These are phyloP conservation scores for Orbilia javanica DNA, from an alignment of 2,329 filamentous ascomycete species.

Conservation along the genomic window DNA sequence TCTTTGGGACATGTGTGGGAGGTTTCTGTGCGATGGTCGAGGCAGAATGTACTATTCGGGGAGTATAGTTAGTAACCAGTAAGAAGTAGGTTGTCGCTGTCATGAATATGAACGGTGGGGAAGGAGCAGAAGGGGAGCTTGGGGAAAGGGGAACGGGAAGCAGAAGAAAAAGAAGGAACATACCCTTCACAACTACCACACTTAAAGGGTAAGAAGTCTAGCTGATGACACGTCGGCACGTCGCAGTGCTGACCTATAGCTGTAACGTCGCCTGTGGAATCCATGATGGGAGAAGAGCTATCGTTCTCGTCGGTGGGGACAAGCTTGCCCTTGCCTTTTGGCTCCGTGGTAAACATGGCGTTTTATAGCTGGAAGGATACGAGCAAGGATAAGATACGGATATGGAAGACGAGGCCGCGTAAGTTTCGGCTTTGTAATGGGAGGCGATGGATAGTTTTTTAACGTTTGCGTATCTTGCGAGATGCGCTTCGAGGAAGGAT, in stretches of 20 bases:
- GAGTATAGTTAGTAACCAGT: too few relatives aligned
- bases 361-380: slow-evolving; percentile 19
- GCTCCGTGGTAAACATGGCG: slow-evolving; percentile 54
- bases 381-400: too few relatives aligned
- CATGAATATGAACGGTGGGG: too few relatives aligned
- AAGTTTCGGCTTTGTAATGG: slow-evolving; percentile 52
- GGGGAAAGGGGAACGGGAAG: too few relatives aligned
- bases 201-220: slow-evolving; percentile 94
- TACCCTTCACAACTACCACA: slow-evolving; percentile 85
- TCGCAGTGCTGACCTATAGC: slow-evolving; percentile 93
- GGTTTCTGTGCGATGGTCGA: slow-evolving; percentile 90
- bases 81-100: too few relatives aligned
- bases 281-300: slow-evolving; percentile 56
- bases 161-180: slow-evolving; percentile 58
- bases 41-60: slow-evolving; percentile 84
- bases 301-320: slow-evolving; percentile 58
- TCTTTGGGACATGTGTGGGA: slow-evolving; percentile 77
- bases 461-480: too few relatives aligned
- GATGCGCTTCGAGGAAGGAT: not conserved
- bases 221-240: slow-evolving; percentile 88
- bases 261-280: slow-evolving; percentile 75
- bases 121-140: too few relatives aligned
- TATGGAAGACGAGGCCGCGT: slow-evolving; percentile 38
- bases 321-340: slow-evolving; percentile 53
- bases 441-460: slow-evolving; percentile 1